phyloP scores from a whole-genome alignment of 2,329 filamentous ascomycete genomes.

The Aspergillus aculeatinus region DNA sequence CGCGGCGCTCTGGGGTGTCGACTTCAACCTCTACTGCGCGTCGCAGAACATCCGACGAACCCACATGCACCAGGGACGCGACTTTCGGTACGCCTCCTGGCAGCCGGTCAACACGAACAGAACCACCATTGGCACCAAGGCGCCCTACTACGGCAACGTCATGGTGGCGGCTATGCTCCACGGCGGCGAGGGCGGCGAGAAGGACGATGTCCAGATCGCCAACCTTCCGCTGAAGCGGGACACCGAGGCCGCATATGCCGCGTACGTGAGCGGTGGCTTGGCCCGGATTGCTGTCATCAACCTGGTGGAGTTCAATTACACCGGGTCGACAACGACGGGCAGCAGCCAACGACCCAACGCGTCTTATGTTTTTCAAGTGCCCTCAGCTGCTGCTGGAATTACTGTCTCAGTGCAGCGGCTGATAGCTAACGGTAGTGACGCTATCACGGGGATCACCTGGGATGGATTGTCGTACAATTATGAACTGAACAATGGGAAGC shows the following conservation, averaged over 20 bases:
- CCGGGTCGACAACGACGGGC: not conserved
- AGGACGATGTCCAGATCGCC: conserved; percentile 45
- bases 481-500: conserved; percentile 55
- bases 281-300: conserved; percentile 57
- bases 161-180: conserved; percentile 57
- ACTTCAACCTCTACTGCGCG: conserved; percentile 62
- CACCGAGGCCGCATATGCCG: conserved; percentile 51
- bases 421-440: conserved; percentile 63
- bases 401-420: conserved; percentile 49
- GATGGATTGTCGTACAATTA: conserved; percentile 63
- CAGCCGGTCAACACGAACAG: conserved; percentile 56
- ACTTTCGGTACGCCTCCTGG: conserved; percentile 63
- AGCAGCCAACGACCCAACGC: conserved; percentile 21
- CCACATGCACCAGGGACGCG: conserved; percentile 65
- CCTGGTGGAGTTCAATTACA: conserved; percentile 57
- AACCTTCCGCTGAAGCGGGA: conserved; percentile 46
- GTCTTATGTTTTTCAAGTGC: conserved; percentile 28
- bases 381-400: conserved; percentile 17
- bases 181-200: conserved; percentile 32
- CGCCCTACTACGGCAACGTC: conserved; percentile 64
- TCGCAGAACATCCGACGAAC: conserved; percentile 56
- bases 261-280: conserved; percentile 38
- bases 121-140: conserved; percentile 57
- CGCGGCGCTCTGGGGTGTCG: conserved; percentile 63
- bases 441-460: conserved; percentile 61